These are phyloP conservation scores for Sporothrix dimorphospora DNA, from an alignment of 2,329 filamentous ascomycete species.

Conservation along the genomic window DNA sequence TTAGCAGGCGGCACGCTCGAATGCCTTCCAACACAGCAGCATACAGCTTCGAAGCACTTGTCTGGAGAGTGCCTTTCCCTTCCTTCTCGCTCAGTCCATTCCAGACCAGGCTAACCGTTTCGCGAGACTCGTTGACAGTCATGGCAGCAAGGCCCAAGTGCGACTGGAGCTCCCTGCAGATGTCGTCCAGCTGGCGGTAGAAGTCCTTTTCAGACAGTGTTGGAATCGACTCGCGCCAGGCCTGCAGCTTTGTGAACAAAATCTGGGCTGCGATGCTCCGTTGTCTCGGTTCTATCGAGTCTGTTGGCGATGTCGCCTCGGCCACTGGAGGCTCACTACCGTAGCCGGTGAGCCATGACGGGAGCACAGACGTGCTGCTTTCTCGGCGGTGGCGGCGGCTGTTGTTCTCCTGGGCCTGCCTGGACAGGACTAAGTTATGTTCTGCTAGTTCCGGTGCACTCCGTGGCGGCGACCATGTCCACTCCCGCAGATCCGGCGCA, in stretches of 20 bases:
- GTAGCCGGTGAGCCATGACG: constrained; percentile 30
- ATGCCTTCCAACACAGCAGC: constrained; percentile 28
- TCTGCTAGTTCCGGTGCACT: constrained; percentile 25
- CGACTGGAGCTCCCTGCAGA: constrained; percentile 30
- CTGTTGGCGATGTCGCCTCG: not conserved
- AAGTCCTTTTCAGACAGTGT: not conserved
- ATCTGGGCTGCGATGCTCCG: constrained; percentile 18
- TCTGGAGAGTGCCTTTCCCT: not conserved
- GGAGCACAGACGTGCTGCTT: not conserved
- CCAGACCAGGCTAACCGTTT: constrained; percentile 25
- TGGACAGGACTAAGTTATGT: not conserved
- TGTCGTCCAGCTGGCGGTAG: constrained; percentile 10
- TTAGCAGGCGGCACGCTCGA: constrained; percentile 25
- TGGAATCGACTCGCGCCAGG: constrained; percentile 16
- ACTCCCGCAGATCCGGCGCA: constrained; percentile 50
- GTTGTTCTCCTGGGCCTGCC: not conserved
- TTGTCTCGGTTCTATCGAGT: not conserved
- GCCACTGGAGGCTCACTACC: not conserved
- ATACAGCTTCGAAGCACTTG: not conserved
- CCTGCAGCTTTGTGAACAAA: constrained; percentile 27
- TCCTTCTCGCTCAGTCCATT: not conserved
- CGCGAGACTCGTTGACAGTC: constrained; percentile 27
- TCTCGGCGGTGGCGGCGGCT: not conserved
- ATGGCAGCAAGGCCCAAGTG: constrained; percentile 31
- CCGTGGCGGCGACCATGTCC: constrained; percentile 57